A percentile compares a stretch with the other conserved stretches of the same genome.
These are phyloP conservation scores for Mycena capillaripes DNA, from an alignment of 768 basidiomycete species.

Conservation along the genomic window DNA sequence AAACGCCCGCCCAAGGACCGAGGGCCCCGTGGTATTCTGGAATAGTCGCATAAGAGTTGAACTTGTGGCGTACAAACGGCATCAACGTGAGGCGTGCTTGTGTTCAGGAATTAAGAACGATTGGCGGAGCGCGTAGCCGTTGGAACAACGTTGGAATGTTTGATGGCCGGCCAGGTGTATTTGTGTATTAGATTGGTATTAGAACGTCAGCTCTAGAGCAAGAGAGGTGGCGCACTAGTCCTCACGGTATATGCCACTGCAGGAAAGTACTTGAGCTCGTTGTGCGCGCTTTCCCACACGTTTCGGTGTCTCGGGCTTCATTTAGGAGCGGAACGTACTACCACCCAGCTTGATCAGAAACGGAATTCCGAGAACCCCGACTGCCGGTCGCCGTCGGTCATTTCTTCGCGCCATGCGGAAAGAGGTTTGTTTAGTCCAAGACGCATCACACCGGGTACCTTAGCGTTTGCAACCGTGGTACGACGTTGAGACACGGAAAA, in stretches of 20 bases:
- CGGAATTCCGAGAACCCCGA: conserved; percentile 17
- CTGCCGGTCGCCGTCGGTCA: background rate
- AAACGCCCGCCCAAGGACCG: conserved; percentile 3
- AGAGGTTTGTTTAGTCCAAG: background rate
- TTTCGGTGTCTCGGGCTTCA: conserved; percentile 1
- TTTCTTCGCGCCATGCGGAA: conserved; percentile 6
- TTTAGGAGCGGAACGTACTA: conserved; percentile 15
- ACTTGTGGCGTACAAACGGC: conserved; percentile 8
- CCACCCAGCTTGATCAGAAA: conserved; percentile 1
- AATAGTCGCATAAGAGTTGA: background rate
- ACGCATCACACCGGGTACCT: no score
- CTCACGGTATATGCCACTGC: conserved; percentile 12
- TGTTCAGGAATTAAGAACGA: no score
- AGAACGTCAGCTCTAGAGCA: no score
- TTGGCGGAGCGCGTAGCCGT: no score
- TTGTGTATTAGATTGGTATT: no score
- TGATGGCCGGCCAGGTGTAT: no score
- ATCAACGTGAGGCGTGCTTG: no score
- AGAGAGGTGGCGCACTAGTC: conserved; percentile 15
- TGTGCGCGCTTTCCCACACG: conserved; percentile 15
- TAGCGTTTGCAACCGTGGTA: no score
- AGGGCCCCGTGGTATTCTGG: conserved; percentile 10
- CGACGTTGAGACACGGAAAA: no score
- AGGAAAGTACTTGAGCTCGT: conserved; percentile 6
- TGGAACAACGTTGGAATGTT: no score